Conservation (phyloP, 2,329 filamentous ascomycete genomes). For the Curvularia hawaiiensis region DNA sequence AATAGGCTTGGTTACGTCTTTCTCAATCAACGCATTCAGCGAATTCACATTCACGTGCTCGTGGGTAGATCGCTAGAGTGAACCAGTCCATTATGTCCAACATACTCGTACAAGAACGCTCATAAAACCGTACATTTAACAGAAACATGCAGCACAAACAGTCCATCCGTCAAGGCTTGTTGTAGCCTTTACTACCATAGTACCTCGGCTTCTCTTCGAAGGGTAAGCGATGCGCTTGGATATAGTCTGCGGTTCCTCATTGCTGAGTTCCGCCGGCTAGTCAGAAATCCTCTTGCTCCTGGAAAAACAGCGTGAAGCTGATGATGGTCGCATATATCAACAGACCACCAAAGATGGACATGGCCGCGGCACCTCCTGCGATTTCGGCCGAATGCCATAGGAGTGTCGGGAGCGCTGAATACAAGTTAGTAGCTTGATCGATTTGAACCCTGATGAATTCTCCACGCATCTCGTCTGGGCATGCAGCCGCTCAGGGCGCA, state of each 20-base stretch:
- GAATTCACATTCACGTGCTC: not conserved
- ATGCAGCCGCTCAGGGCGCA: not conserved
- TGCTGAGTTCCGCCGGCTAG: slow-evolving; percentile 35
- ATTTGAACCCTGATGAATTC: not conserved
- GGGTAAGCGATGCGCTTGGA: not conserved
- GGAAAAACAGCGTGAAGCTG: slow-evolving; percentile 97
- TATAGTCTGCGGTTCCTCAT: slow-evolving; percentile 15
- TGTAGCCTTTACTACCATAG: not conserved
- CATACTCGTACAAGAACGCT: slow-evolving; percentile 37
- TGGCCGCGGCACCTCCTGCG: slow-evolving; percentile 82
- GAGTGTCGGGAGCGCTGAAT: slow-evolving; percentile 79
- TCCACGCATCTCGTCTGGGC: not conserved
- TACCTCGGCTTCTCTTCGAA: not conserved
- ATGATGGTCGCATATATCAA: slow-evolving; percentile 98
- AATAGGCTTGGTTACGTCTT: not conserved
- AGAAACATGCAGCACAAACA: slow-evolving; percentile 9
- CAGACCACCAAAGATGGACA: slow-evolving; percentile 91
- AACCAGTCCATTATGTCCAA: slow-evolving; percentile 19
- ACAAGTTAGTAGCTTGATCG: slow-evolving; percentile 17
- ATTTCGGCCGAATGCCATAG: slow-evolving; percentile 89
- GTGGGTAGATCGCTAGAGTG: not conserved
- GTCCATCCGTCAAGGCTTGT: not conserved
- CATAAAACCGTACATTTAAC: slow-evolving; percentile 22
- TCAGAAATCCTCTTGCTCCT: slow-evolving; percentile 95
- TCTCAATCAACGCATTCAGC: not conserved